Evolutionary conservation across 805 yeast genomes (phyloP).

Genomic region (Candida patagonica): DNA sequence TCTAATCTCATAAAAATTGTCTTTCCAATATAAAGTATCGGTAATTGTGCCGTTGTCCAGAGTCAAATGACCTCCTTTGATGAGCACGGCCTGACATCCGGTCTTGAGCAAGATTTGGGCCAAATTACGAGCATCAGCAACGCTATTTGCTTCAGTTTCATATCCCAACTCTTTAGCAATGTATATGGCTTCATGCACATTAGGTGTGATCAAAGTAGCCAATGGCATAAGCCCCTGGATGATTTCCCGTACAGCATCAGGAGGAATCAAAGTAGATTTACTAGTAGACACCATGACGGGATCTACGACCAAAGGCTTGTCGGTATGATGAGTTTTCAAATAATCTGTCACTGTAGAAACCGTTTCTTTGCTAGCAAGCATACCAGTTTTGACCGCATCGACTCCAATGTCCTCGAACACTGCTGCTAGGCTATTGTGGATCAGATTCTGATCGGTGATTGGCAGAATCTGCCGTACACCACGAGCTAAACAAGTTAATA

Average conservation of each 20-base stretch:
- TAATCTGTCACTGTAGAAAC: conserved; percentile 37
- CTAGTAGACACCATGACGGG: conserved; percentile 82
- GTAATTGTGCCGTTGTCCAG: conserved; percentile 11
- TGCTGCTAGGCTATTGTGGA: conserved; percentile 42
- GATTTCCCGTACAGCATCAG: conserved; percentile 36
- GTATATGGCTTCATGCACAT: conserved; percentile 52
- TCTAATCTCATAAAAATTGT: conserved; percentile 40
- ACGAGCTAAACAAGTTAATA: conserved; percentile 26
- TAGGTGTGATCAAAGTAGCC: conserved; percentile 67
- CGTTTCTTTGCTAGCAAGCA: conserved; percentile 50
- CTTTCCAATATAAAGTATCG: conserved; percentile 26
- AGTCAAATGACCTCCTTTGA: conserved; percentile 76
- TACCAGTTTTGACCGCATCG: conserved; percentile 71
- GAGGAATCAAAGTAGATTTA: conserved; percentile 50
- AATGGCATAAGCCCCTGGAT: conserved; percentile 38
- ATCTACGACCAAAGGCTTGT: conserved; percentile 50
- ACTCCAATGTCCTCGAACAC: conserved; percentile 52
- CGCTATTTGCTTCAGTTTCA: background rate
- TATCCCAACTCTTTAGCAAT: conserved; percentile 22
- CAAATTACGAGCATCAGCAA: conserved; percentile 34
- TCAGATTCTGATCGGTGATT: conserved; percentile 34
- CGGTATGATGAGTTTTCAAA: conserved; percentile 25
- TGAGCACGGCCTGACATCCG: conserved; percentile 44
- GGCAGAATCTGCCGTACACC: conserved; percentile 34
- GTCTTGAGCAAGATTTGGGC: conserved; percentile 31